Evolutionary conservation across 805 yeast genomes (phyloP), one percentile per base, ranked within the genome.

Genomic region (Maudiozyma bulderi): DNA sequence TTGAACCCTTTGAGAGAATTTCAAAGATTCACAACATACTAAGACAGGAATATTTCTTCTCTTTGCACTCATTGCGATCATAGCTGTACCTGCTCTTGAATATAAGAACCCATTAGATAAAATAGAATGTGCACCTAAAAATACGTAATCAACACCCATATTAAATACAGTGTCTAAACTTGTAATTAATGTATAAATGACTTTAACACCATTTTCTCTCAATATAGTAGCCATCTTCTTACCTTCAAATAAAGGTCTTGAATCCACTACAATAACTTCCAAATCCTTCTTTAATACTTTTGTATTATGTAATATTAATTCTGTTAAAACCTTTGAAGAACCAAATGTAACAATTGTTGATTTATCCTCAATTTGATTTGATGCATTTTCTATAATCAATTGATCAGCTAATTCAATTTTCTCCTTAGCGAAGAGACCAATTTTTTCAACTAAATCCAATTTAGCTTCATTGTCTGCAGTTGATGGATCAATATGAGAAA

Each of bases 111-210:
- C 99, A 62, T 93, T 93, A 8, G 97, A 88, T 50, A 93, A 75
- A 86, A 93, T 89, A 33, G 97, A 95, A 64, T 93, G 98, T 0
- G 98, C 98, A 13, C 99, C 99, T 35, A 93, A 72, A 65, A 93
- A 84, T 6, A 93, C 95, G 55, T 85, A 84, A 57, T 93, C 93
- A 34, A 93, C 91, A 44, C 62, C 60, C 64, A 86, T 89, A 57
- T 83, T 85, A 58, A 93, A 75, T 8, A 88, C 81, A 29, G 93
- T 81, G 3, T 90, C 78, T 45, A 93, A 72, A 15, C 95, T 84
- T 48, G 82, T 84, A 51, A 93, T 78, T 54, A 89, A 70, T 20
- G 84, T 86, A 61, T 93, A 93, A 46, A 87, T 83, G 47, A 70
- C 73, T 56, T 82, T 81, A 47, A 93, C 73, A 39, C 88, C 86